phyloP scores from a whole-genome alignment of 805 yeast genomes.

The Kurtzmaniella cleridarum region DNA sequence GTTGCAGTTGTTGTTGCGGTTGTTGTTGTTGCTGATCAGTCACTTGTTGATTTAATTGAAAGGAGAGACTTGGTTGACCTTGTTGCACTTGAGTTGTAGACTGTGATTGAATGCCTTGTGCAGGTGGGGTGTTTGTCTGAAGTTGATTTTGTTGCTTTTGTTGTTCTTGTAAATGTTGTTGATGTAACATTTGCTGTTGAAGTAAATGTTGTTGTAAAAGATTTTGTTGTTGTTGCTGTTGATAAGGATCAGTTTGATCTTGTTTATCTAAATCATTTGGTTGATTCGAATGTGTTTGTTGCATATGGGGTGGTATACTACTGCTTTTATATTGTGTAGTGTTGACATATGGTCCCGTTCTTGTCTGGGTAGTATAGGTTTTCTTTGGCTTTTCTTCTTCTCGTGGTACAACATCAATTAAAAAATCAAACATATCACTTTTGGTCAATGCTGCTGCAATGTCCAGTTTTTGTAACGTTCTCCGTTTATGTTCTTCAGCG shows the following conservation, averaged over 20 bases:
- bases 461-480: constrained; percentile 91
- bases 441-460: constrained; percentile 93
- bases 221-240: constrained; percentile 8
- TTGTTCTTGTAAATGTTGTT: constrained; percentile 8
- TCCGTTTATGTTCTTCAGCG: constrained; percentile 91
- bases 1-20: background rate
- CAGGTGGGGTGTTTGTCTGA: too few relatives aligned
- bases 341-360: constrained; percentile 15
- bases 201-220: constrained; percentile 10
- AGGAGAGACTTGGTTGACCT: too few relatives aligned
- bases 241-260: constrained; percentile 4
- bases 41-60: too few relatives aligned
- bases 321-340: background rate
- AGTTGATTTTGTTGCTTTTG: background rate
- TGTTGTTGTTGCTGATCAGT: too few relatives aligned
- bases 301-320: background rate
- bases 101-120: too few relatives aligned
- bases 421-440: constrained; percentile 94
- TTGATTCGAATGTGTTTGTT: constrained; percentile 1
- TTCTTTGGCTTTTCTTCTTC: constrained; percentile 65
- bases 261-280: constrained; percentile 11
- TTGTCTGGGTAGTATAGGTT: constrained; percentile 14
- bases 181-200: constrained; percentile 15
- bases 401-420: constrained; percentile 93
- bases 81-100: too few relatives aligned